These are phyloP conservation scores for Pythium diclinum DNA, from an alignment of 352 stramenopile species.

Conservation along the genomic window DNA sequence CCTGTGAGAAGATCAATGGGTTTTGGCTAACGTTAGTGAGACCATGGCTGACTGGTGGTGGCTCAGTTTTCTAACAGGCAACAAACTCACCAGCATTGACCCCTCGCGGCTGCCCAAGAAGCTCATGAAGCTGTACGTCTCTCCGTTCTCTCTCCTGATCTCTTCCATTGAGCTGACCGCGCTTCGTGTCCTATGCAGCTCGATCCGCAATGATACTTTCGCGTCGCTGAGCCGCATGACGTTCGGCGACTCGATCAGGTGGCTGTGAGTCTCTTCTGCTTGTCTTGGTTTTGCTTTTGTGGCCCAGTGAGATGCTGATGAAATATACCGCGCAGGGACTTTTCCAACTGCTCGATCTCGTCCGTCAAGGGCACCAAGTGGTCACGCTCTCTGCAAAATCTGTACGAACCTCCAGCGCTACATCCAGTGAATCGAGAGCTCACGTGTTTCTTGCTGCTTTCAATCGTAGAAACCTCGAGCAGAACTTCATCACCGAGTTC, in stretches of 20 bases:
- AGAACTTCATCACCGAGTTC: background rate
- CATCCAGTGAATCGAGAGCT: background rate
- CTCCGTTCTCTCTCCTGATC: background rate
- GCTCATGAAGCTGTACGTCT: background rate
- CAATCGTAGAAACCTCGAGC: background rate
- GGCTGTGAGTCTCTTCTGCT: background rate
- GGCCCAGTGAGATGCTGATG: background rate
- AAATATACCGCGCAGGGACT: background rate
- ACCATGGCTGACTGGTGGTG: too few relatives aligned
- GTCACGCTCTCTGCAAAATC: background rate
- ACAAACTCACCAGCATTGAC: background rate
- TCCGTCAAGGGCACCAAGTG: background rate
- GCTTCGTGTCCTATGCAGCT: background rate
- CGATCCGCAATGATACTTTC: background rate
- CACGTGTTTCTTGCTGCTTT: background rate
- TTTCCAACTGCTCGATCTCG: background rate
- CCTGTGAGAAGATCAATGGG: background rate
- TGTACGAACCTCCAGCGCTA: background rate
- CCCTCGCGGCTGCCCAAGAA: background rate
- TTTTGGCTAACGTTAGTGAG: too few relatives aligned
- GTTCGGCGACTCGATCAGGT: background rate
- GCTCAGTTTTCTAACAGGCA: background rate
- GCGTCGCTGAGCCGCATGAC: background rate
- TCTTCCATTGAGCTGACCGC: too few relatives aligned
- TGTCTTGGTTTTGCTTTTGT: too few relatives aligned